Conservation (phyloP, 805 yeast genomes). For the Candida yuanshanica region DNA sequence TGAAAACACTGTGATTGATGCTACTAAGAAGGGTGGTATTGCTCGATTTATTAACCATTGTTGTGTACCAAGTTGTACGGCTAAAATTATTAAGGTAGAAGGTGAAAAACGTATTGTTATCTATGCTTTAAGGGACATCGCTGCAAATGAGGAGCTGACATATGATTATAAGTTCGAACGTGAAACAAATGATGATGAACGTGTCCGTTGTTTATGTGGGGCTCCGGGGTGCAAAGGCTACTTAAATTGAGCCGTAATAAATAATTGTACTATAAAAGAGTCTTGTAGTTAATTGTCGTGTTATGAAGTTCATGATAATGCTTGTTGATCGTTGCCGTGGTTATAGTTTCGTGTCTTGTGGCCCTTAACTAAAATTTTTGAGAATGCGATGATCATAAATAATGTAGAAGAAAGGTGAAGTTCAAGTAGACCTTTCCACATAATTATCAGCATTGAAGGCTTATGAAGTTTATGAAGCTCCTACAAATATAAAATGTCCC, state of each 20-base stretch:
- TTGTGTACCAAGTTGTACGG: slow-evolving; percentile 96
- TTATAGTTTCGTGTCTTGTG: no score
- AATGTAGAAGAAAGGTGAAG: no score
- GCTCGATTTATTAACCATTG: slow-evolving; percentile 97
- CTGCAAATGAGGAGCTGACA: slow-evolving; percentile 85
- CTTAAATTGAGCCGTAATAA: slow-evolving; percentile 45
- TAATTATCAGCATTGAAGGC: no score
- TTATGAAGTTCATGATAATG: no score
- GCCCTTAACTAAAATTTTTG: no score
- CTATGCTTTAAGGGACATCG: slow-evolving; percentile 85
- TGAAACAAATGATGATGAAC: slow-evolving; percentile 80
- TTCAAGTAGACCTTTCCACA: no score
- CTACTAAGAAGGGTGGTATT: slow-evolving; percentile 95
- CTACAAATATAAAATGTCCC: no score
- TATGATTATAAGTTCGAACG: slow-evolving; percentile 95
- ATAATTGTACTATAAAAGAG: not conserved
- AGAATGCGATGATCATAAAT: no score
- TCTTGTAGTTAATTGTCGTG: no score
- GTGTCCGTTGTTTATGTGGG: slow-evolving; percentile 92
- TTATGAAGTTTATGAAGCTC: no score
- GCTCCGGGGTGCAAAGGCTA: slow-evolving; percentile 92
- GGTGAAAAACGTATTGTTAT: slow-evolving; percentile 92
- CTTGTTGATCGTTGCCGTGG: no score
- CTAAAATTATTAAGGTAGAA: slow-evolving; percentile 91
- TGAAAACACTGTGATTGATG: slow-evolving; percentile 92